Conservation (phyloP, 148 eudicot species). For the Silene conica region DNA sequence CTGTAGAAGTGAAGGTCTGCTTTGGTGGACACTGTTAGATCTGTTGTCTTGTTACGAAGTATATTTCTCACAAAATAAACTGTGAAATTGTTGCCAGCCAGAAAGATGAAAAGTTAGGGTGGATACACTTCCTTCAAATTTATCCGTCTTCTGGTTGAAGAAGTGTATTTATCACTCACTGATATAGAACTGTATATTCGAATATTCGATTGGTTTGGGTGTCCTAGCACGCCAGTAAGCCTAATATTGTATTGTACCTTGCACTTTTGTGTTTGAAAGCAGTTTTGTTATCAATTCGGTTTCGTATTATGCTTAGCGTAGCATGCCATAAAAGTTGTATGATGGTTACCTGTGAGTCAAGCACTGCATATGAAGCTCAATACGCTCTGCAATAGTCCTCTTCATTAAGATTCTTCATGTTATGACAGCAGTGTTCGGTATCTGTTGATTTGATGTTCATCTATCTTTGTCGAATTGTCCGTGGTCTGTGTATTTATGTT, state of each 20-base stretch:
- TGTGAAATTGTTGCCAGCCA: background rate
- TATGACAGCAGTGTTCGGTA: background rate
- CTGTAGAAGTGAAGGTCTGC: background rate
- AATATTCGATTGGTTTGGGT: background rate
- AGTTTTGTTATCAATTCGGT: background rate
- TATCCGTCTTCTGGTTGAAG: background rate
- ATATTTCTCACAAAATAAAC: background rate
- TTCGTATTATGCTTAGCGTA: background rate
- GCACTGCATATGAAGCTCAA: background rate
- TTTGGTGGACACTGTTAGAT: background rate
- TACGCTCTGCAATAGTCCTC: background rate
- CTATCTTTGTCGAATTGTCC: background rate
- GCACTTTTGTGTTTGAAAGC: too few relatives aligned
- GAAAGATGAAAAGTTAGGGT: background rate
- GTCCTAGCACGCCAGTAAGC: background rate
- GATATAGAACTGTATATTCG: background rate
- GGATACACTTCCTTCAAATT: background rate
- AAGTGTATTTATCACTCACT: background rate
- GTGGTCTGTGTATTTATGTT: background rate
- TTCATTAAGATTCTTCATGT: background rate
- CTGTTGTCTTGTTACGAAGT: background rate
- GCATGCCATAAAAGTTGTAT: background rate
- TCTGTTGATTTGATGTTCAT: background rate
- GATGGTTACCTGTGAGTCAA: conserved; percentile 5
- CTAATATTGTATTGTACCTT: background rate